Percentiles rank a stretch among this genome's conserved stretches.
Conservation (phyloP, 2,329 filamentous ascomycete species). For the Beauveria asiatica region DNA sequence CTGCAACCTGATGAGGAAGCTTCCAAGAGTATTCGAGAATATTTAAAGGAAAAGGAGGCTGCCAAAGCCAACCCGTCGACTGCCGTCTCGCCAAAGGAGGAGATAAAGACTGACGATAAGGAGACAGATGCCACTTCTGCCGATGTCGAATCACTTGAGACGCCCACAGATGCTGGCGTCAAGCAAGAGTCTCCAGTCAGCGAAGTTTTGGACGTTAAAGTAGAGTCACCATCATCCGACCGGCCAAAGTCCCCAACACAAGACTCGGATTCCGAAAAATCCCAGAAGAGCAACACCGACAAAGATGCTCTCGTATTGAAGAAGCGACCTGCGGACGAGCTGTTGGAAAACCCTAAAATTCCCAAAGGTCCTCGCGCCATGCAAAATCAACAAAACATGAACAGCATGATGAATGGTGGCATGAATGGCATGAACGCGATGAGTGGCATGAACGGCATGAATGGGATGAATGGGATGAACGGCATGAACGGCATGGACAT, state of each 20-base stretch:
- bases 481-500: constrained; percentile 24
- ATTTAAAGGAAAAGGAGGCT: constrained; percentile 48
- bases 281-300: constrained; percentile 21
- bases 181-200: not conserved
- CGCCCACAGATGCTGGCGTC: not conserved
- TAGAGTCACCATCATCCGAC: constrained; percentile 17
- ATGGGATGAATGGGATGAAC: constrained; percentile 13
- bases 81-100: constrained; percentile 24
- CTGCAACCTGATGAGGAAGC: constrained; percentile 75
- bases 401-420: constrained; percentile 34
- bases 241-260: constrained; percentile 19
- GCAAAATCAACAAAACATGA: constrained; percentile 46
- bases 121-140: constrained; percentile 27
- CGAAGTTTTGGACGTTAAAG: not conserved
- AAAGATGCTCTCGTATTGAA: constrained; percentile 41
- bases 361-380: constrained; percentile 59
- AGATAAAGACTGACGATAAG: constrained; percentile 30
- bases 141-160: not conserved
- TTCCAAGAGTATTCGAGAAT: constrained; percentile 69
- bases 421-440: constrained; percentile 23
- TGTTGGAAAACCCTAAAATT: constrained; percentile 54
- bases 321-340: constrained; percentile 77
- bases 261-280: constrained; percentile 30
- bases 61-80: constrained; percentile 33
- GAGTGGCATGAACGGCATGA: not conserved